Conservation (phyloP, 2,329 filamentous ascomycete genomes). For the Trichoderma polysporum region DNA sequence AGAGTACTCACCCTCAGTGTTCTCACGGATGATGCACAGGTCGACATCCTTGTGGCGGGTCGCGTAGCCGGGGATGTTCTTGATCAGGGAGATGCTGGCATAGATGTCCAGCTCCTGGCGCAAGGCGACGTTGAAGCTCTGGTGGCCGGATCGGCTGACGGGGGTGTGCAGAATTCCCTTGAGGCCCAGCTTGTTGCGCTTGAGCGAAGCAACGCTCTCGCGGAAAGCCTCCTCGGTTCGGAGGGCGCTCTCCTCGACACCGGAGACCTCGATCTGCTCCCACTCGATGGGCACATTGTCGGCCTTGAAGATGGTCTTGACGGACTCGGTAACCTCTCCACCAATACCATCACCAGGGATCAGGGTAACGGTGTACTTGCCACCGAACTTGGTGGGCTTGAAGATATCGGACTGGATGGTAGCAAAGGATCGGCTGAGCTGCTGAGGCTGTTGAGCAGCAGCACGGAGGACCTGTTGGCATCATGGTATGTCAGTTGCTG, state of each 20-base stretch:
- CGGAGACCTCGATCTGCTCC: slow-evolving; percentile 96
- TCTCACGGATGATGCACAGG: slow-evolving; percentile 99
- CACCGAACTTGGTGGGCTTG: slow-evolving; percentile 97
- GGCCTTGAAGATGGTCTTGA: slow-evolving; percentile 99
- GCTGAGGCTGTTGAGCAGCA: slow-evolving; percentile 46
- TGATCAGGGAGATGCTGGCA: slow-evolving; percentile 95
- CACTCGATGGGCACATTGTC: slow-evolving; percentile 98
- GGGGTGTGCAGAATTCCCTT: slow-evolving; percentile 99
- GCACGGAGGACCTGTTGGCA: slow-evolving; percentile 51
- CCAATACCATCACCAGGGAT: slow-evolving; percentile 99
- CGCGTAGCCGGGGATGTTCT: slow-evolving; percentile 98
- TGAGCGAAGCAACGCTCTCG: slow-evolving; percentile 90
- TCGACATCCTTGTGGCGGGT: slow-evolving; percentile 97
- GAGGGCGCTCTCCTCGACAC: slow-evolving; percentile 77
- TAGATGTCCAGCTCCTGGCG: slow-evolving; percentile 99
- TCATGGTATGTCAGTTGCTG: slow-evolving; percentile 28
- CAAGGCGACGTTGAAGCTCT: slow-evolving; percentile 99
- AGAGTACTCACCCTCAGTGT: slow-evolving; percentile 99
- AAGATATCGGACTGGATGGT: slow-evolving; percentile 94
- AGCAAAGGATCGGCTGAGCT: slow-evolving; percentile 62
- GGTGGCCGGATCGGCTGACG: slow-evolving; percentile 93
- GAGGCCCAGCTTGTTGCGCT: slow-evolving; percentile 97
- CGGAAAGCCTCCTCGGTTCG: slow-evolving; percentile 93
- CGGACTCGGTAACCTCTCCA: slow-evolving; percentile 94
- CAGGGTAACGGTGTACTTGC: slow-evolving; percentile 98